These are phyloP conservation scores for Penicillium thymicola DNA, from an alignment of 2,329 filamentous ascomycete species.

Conservation along the genomic window DNA sequence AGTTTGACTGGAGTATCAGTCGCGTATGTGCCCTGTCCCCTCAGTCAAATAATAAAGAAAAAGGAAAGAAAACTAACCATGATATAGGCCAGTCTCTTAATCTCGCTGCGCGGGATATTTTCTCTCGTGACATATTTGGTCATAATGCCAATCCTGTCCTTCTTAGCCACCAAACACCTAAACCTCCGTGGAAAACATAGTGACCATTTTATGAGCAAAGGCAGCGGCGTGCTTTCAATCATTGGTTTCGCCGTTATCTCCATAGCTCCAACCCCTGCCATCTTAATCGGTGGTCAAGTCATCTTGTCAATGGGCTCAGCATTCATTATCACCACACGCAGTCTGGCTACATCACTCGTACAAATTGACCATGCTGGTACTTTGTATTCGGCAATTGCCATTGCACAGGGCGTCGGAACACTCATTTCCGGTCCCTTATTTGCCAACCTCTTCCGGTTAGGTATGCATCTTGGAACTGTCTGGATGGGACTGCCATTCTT, in stretches of 20 bases:
- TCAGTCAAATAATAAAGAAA: background rate
- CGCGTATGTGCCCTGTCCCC: conserved; percentile 16
- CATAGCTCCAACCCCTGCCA: conserved; percentile 14
- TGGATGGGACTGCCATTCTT: conserved; percentile 32
- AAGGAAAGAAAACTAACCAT: conserved; percentile 4
- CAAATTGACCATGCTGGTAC: conserved; percentile 27
- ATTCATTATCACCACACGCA: conserved; percentile 23
- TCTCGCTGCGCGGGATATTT: conserved; percentile 27
- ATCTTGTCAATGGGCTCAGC: conserved; percentile 26
- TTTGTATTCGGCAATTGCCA: conserved; percentile 27
- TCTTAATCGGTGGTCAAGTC: conserved; percentile 23
- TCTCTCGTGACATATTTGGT: conserved; percentile 21
- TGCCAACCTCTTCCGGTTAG: conserved; percentile 25
- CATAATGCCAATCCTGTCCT: conserved; percentile 22
- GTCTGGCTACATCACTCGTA: conserved; percentile 28
- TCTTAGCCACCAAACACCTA: conserved; percentile 14
- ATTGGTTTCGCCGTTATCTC: conserved; percentile 22
- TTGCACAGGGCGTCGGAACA: conserved; percentile 20
- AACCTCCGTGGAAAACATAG: conserved; percentile 19
- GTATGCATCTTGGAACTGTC: conserved; percentile 24
- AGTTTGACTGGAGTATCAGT: conserved; percentile 30
- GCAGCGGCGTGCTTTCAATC: conserved; percentile 16
- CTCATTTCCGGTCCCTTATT: conserved; percentile 28
- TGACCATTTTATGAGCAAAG: conserved; percentile 24
- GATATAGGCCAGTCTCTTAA: conserved; percentile 27